phyloP scores from a whole-genome alignment of 164 flowering plant species.

The Vitis vinifera region DNA sequence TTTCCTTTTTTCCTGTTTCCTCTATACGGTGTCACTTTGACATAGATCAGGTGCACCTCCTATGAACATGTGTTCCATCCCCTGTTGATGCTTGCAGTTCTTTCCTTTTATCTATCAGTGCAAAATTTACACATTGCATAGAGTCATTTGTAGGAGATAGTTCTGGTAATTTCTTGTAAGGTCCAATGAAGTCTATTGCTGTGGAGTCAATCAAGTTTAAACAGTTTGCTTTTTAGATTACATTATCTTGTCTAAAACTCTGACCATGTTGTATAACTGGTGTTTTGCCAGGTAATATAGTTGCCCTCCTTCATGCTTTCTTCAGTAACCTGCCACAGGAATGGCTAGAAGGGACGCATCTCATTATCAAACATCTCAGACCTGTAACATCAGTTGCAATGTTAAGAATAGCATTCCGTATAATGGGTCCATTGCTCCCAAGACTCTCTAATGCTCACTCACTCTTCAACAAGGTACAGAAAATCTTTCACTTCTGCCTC shows the following conservation, averaged over 20 bases:
- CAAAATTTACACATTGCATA: too few relatives aligned
- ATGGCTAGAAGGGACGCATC: slow-evolving; percentile 92
- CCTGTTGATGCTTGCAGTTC: too few relatives aligned
- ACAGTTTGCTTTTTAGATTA: not conserved
- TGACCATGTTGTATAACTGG: slow-evolving; percentile 11
- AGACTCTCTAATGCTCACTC: slow-evolving; percentile 78
- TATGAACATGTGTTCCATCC: too few relatives aligned
- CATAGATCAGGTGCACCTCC: too few relatives aligned
- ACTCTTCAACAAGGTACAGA: slow-evolving; percentile 80
- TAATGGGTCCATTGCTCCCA: slow-evolving; percentile 95
- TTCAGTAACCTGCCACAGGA: slow-evolving; percentile 95
- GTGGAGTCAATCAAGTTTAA: not conserved
- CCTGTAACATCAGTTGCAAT: slow-evolving; percentile 92
- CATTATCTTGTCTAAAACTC: slow-evolving; percentile 5
- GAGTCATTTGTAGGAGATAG: too few relatives aligned
- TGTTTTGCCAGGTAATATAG: slow-evolving; percentile 64
- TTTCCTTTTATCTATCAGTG: too few relatives aligned
- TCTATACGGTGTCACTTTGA: too few relatives aligned
- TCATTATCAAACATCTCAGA: slow-evolving; percentile 74
- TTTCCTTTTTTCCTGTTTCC: too few relatives aligned
- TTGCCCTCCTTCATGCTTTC: slow-evolving; percentile 89
- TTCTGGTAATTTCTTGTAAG: too few relatives aligned
- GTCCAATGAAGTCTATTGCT: too few relatives aligned
- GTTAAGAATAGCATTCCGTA: slow-evolving; percentile 89
- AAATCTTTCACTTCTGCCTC: slow-evolving; percentile 2